Percentiles rank a stretch among this genome's conserved stretches.
Evolutionary conservation across 495 filamentous ascomycete species (phyloP).

Genomic region (Neurospora terricola): DNA sequence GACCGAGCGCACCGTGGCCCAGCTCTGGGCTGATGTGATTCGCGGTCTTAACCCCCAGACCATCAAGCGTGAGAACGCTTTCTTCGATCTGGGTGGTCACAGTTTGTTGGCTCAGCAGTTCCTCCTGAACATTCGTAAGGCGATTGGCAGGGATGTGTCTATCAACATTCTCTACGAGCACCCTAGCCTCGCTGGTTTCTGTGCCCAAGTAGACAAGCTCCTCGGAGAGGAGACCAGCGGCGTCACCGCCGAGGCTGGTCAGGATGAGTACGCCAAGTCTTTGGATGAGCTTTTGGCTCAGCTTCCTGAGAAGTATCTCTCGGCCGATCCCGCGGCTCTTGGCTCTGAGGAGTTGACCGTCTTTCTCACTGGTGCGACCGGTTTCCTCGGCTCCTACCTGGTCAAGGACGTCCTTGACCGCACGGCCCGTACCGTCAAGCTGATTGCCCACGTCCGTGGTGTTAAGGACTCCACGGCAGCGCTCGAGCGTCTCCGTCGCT

Average conservation of each 20-base stretch:
- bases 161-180: conserved; percentile 70
- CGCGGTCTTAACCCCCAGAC: conserved; percentile 47
- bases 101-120: conserved; percentile 82
- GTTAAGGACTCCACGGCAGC: conserved; percentile 42
- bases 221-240: conserved; percentile 23
- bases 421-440: conserved; percentile 43
- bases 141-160: conserved; percentile 53
- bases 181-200: conserved; percentile 64
- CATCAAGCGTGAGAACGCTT: conserved; percentile 55
- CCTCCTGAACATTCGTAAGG: conserved; percentile 55
- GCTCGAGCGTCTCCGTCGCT: conserved; percentile 40
- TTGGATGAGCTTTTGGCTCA: conserved; percentile 36
- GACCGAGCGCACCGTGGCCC: conserved; percentile 28
- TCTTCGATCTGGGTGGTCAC: conserved; percentile 87
- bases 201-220: conserved; percentile 61
- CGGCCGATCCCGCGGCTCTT: conserved; percentile 22
- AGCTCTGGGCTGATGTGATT: conserved; percentile 37
- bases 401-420: conserved; percentile 63
- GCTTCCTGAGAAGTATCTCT: conserved; percentile 28
- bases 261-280: conserved; percentile 56
- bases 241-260: conserved; percentile 43
- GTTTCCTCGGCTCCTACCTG: conserved; percentile 80
- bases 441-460: conserved; percentile 69
- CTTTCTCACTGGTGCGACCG: conserved; percentile 85
- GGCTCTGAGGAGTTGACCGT: conserved; percentile 42